Percentiles rank a stretch among this genome's conserved stretches.
Conservation (phyloP, 2,329 filamentous ascomycete genomes). For the Metarhizium humberi region DNA sequence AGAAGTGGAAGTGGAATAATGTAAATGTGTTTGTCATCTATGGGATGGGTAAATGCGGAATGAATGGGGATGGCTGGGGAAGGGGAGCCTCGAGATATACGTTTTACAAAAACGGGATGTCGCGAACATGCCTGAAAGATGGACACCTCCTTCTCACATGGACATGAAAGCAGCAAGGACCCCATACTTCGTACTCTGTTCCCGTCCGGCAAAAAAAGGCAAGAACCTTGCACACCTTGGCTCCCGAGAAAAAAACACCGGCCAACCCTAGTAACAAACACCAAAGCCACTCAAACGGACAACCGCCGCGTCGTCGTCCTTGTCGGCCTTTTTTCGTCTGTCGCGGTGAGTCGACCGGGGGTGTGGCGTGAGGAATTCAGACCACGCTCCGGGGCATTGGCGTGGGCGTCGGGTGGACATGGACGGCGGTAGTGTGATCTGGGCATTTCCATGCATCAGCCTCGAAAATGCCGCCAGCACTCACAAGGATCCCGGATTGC, state of each 20-base stretch:
- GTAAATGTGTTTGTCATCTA: background rate
- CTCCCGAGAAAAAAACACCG: background rate
- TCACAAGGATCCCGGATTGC: background rate
- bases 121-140: background rate
- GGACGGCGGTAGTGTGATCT: background rate
- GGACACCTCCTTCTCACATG: background rate
- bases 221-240: background rate
- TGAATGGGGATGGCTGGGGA: constrained; percentile 11
- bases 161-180: background rate
- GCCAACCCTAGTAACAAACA: background rate
- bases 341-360: background rate
- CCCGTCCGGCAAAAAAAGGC: background rate
- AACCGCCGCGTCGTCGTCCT: background rate
- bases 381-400: background rate
- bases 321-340: background rate
- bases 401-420: background rate
- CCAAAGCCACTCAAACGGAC: background rate
- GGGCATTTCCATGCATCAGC: background rate
- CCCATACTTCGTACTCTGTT: background rate
- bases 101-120: background rate
- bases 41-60: constrained; percentile 38
- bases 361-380: background rate
- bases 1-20: background rate
- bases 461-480: background rate
- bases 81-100: background rate